Conservation (phyloP, 2,329 filamentous ascomycete species). For the Penicillium frequentans region DNA sequence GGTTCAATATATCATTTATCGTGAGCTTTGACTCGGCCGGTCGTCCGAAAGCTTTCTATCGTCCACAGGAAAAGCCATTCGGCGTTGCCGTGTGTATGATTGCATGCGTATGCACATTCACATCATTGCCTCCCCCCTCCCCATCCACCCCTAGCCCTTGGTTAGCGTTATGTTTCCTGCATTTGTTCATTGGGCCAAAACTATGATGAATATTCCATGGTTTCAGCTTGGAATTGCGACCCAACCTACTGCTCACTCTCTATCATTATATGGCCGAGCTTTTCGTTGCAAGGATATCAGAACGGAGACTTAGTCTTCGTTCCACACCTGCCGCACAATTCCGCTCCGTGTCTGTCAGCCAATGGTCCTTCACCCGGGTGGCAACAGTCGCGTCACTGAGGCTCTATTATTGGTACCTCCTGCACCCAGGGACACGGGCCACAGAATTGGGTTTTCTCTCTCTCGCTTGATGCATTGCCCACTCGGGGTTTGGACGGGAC, state of each 20-base stretch:
- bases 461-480: conserved; percentile 14
- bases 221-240: conserved; percentile 25
- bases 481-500: conserved; percentile 16
- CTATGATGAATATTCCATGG: conserved; percentile 8
- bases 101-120: conserved; percentile 19
- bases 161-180: conserved; percentile 10
- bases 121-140: conserved; percentile 8
- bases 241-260: conserved; percentile 15
- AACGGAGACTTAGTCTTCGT: conserved; percentile 16
- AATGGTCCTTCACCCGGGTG: conserved; percentile 29
- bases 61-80: conserved; percentile 9
- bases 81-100: conserved; percentile 22
- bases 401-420: conserved; percentile 32
- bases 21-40: conserved; percentile 18
- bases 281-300: conserved; percentile 18
- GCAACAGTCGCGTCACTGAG: conserved; percentile 33
- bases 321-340: conserved; percentile 28
- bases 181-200: conserved; percentile 12
- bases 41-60: conserved; percentile 8
- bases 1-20: conserved; percentile 14
- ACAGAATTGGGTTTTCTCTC: conserved; percentile 19
- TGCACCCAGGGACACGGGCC: conserved; percentile 21
- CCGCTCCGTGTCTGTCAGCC: conserved; percentile 28
- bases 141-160: conserved; percentile 1
- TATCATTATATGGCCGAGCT: conserved; percentile 10